Conservation (phyloP, 2,329 filamentous ascomycete species). For the Beauveria sp. region DNA sequence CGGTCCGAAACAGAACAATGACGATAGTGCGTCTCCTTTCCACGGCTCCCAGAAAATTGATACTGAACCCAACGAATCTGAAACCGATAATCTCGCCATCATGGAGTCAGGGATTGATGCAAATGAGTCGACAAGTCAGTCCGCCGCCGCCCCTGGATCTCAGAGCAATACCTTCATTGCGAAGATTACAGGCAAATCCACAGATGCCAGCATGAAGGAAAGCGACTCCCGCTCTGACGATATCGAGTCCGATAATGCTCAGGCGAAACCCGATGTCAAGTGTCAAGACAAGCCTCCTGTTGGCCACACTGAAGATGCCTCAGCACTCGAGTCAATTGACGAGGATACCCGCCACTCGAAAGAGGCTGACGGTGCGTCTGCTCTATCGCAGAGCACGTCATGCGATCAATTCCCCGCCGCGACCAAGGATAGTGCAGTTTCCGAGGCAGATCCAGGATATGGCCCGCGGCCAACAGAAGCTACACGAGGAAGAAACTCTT, state of each 20-base stretch:
- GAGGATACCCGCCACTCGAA: neutral
- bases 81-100: neutral
- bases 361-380: neutral
- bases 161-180: neutral
- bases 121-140: neutral
- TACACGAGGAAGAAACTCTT: conserved; percentile 3
- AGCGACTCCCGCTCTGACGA: neutral
- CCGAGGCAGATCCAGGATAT: neutral
- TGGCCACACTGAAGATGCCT: neutral
- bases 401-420: neutral
- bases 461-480: neutral
- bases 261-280: neutral
- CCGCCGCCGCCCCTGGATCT: neutral
- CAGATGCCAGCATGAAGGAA: neutral
- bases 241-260: neutral
- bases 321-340: neutral
- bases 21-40: neutral
- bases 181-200: neutral
- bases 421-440: neutral
- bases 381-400: neutral
- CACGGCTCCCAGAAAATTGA: neutral
- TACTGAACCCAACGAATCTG: neutral
- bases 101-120: neutral
- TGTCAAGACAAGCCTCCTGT: neutral
- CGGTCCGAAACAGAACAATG: neutral